Base-by-base conservation (phyloP, 1,284 basidiomycete species). In the Pisolithus thermaeus region DNA sequence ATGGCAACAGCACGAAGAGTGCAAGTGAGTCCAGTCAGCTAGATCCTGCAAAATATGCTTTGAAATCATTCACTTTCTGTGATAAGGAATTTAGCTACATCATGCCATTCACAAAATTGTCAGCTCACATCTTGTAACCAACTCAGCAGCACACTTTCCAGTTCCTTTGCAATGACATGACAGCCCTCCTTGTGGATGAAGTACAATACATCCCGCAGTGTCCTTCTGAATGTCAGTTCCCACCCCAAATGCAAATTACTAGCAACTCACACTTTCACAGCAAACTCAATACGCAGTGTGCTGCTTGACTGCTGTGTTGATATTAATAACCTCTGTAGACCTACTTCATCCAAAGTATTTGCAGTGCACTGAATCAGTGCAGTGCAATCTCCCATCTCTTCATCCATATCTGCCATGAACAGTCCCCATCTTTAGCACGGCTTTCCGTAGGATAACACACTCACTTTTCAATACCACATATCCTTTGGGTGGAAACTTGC, bases 261-360 rank as follows among this genome's bases (percentile, higher is more conserved):
- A 27, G 25, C 7, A 27, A 27, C 25, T 27, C 25, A 27, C 25
- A 27, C 25, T 22, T 16, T 14, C 8, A 49, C 0, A 23, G 52
- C 50, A 52, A 35, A 27, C 47, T 41, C 30, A 36, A 54, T 52
- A 30, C 51, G 47, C 6, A 54, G 25, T 27, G 14, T 23, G 22
- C 52, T 22, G 27, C 48, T 52, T n/a, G 20, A 28, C 25, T 32
- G 45, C 23, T 54, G 53, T 8, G 36, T 48, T 2, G 53, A 52
- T 12, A 54, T 16, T 22, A 54, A n/a, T 9, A 54, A 28, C 9
- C 36, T 51, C 28, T 54, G 20, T 12, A 54, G 20, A 5, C 7
- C n/a, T n/a, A n/a, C 37, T 23, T 48, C 40, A 45, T 51, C 46
- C 20, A 54, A 40, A 39, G 40, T 12, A 30, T 18, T 39, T 12